Conservation (phyloP, 2,329 filamentous ascomycete genomes). For the Drechmeria coniospora region DNA sequence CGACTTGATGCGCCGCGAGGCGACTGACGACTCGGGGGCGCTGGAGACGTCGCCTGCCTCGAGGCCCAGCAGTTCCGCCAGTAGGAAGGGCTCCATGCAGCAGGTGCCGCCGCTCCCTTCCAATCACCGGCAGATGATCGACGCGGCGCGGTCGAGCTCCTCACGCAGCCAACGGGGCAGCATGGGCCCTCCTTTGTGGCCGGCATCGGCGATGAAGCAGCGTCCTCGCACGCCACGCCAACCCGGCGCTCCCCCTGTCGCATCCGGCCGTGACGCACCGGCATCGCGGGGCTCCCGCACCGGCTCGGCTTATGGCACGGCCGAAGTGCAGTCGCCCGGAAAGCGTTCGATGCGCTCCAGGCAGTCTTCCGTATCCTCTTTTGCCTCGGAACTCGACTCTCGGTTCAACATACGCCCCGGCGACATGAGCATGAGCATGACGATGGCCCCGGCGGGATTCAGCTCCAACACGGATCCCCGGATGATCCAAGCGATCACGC, state of each 20-base stretch:
- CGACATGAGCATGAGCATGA: constrained; percentile 39
- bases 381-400: constrained; percentile 82
- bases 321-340: constrained; percentile 33
- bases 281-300: constrained; percentile 39
- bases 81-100: constrained; percentile 32
- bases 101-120: constrained; percentile 56
- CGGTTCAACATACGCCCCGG: constrained; percentile 63
- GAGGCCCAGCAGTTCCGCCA: constrained; percentile 60
- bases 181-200: constrained; percentile 78
- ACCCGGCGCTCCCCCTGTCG: constrained; percentile 26
- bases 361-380: constrained; percentile 84
- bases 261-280: constrained; percentile 35
- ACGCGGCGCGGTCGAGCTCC: constrained; percentile 53
- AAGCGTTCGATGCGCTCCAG: constrained; percentile 17
- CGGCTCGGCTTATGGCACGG: constrained; percentile 29
- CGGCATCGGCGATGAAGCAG: constrained; percentile 53
- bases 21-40: constrained; percentile 21
- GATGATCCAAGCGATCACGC: constrained; percentile 98
- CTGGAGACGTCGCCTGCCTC: constrained; percentile 21
- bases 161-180: constrained; percentile 27
- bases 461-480: constrained; percentile 71
- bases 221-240: constrained; percentile 48
- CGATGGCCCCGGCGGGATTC: constrained; percentile 41
- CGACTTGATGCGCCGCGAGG: constrained; percentile 24
- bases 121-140: constrained; percentile 74